Percentiles rank a stretch among this genome's conserved stretches.
These are phyloP conservation scores for Tolypocladium tropicale DNA, from an alignment of 2,329 filamentous ascomycete genomes.

Conservation along the genomic window DNA sequence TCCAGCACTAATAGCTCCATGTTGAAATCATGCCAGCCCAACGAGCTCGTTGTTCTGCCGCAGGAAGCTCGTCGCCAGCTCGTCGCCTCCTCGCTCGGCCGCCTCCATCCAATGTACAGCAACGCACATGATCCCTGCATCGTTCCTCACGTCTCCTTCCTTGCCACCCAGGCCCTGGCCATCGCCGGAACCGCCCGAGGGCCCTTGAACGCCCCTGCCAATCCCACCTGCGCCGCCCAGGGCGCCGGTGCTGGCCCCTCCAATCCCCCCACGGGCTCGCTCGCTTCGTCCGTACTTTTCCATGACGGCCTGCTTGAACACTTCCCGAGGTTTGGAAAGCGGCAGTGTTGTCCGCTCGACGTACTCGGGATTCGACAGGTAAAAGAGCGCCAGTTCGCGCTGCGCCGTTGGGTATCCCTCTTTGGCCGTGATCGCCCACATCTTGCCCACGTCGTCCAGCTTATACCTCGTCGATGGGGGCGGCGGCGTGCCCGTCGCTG, in stretches of 20 bases:
- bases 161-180: constrained; percentile 17
- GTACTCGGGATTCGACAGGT: constrained; percentile 82
- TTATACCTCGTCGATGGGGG: constrained; percentile 51
- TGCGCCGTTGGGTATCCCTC: constrained; percentile 78
- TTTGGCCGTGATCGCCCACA: constrained; percentile 89
- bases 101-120: constrained; percentile 97
- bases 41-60: constrained; percentile 49
- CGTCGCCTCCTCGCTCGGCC: constrained; percentile 76
- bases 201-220: constrained; percentile 10
- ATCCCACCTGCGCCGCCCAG: constrained; percentile 14
- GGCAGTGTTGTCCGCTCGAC: constrained; percentile 73
- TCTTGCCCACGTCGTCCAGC: constrained; percentile 71
- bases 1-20: background rate
- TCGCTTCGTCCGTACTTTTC: constrained; percentile 47
- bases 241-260: constrained; percentile 11
- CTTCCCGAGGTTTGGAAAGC: constrained; percentile 72
- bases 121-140: constrained; percentile 84
- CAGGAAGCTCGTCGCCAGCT: constrained; percentile 72
- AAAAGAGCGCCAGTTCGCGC: constrained; percentile 86
- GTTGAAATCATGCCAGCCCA: constrained; percentile 15
- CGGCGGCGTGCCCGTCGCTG: constrained; percentile 31
- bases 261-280: constrained; percentile 11
- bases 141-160: constrained; percentile 50
- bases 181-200: constrained; percentile 7
- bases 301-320: constrained; percentile 84